phyloP scores from a whole-genome alignment of 345 rosid species.

The Citrus reticulata region DNA sequence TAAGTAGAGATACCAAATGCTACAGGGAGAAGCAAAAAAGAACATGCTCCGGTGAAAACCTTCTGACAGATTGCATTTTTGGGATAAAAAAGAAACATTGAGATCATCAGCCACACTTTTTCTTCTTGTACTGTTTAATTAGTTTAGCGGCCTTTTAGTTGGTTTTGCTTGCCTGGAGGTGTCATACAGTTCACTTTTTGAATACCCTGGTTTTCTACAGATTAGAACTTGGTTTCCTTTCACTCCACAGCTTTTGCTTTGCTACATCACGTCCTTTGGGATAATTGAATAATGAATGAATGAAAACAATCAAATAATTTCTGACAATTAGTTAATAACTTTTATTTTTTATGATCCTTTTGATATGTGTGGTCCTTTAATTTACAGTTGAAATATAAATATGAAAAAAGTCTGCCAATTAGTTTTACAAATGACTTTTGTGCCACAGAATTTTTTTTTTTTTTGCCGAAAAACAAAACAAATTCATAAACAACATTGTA shows the following conservation, averaged over 20 bases:
- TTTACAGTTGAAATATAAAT: neutral
- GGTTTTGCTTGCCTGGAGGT: neutral
- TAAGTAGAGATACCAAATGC: neutral
- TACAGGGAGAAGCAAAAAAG: neutral
- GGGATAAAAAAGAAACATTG: neutral
- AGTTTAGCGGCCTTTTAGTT: neutral
- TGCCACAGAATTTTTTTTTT: too few species aligned
- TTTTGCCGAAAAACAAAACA: neutral
- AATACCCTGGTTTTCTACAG: neutral
- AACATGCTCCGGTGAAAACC: neutral
- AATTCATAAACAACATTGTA: neutral
- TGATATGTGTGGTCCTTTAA: neutral
- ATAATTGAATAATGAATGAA: neutral
- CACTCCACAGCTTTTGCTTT: neutral
- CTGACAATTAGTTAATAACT: neutral
- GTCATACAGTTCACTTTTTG: neutral
- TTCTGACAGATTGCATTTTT: neutral
- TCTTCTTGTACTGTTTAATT: neutral
- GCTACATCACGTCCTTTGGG: neutral
- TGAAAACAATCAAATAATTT: too few species aligned
- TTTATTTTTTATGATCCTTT: neutral
- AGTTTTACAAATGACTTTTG: neutral
- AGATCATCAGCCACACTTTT: neutral
- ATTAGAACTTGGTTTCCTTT: neutral
- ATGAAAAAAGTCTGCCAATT: neutral